Evolutionary conservation across 768 basidiomycete species (phyloP).

Genomic region (Russula sp.): DNA sequence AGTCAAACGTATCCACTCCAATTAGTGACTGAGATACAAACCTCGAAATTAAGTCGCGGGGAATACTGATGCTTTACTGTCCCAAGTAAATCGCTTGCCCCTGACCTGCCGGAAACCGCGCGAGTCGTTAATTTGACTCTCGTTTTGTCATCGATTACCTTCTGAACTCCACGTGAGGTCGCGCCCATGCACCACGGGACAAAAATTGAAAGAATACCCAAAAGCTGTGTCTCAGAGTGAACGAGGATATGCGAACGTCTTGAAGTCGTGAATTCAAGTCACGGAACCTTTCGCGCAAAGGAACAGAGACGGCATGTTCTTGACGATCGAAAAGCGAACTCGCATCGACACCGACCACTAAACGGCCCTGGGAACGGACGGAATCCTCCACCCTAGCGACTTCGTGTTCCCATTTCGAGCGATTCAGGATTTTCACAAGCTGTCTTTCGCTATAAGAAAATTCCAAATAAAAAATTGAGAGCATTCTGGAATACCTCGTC

Average conservation of each 20-base stretch:
- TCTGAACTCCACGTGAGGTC: constrained; percentile 39
- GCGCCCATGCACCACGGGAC: neutral
- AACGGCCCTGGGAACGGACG: constrained; percentile 46
- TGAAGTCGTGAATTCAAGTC: constrained; percentile 32
- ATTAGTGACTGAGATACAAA: constrained; percentile 23
- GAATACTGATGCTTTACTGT: constrained; percentile 77
- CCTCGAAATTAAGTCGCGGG: constrained; percentile 50
- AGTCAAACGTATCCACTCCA: neutral
- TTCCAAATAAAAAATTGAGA: neutral
- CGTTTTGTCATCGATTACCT: constrained; percentile 47
- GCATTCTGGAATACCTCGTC: constrained; percentile 44
- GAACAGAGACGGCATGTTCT: constrained; percentile 11
- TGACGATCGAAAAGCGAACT: constrained; percentile 46
- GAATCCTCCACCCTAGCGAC: constrained; percentile 41
- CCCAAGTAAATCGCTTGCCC: constrained; percentile 45
- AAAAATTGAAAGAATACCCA: constrained; percentile 37
- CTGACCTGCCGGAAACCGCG: constrained; percentile 31
- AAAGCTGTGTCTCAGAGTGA: constrained; percentile 45
- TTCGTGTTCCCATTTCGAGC: constrained; percentile 41
- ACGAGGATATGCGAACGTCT: constrained; percentile 39
- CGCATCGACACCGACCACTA: constrained; percentile 49
- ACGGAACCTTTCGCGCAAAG: constrained; percentile 29
- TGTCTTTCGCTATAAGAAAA: constrained; percentile 32
- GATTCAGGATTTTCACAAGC: constrained; percentile 47
- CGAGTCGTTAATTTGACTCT: constrained; percentile 42